Evolutionary conservation across 176 grass and related monocot species (phyloP).

Genomic region (Rhynchospora breviuscula): DNA sequence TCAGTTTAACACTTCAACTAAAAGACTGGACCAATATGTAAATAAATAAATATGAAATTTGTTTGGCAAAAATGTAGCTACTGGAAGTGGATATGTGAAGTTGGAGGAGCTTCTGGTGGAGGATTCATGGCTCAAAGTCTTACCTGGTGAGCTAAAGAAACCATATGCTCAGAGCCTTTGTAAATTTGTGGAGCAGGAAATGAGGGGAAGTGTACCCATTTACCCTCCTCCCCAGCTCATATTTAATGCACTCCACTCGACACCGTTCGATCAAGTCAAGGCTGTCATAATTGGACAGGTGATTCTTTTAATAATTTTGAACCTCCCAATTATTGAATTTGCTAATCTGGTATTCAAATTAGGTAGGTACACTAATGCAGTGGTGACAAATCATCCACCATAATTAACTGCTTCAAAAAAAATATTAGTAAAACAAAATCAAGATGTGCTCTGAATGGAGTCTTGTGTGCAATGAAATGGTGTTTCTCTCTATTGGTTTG

Average conservation of each 20-base stretch:
- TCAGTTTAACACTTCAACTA: too few relatives aligned
- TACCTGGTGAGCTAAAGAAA: slow-evolving; percentile 61
- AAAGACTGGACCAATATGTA: not conserved
- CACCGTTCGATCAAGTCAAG: slow-evolving; percentile 74
- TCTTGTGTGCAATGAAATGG: not conserved
- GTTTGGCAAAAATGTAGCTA: slow-evolving; percentile 23
- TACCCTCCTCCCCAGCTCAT: slow-evolving; percentile 71
- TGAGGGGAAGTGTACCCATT: slow-evolving; percentile 44
- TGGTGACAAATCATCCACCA: not conserved
- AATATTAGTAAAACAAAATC: not conserved
- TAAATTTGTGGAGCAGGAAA: slow-evolving; percentile 60
- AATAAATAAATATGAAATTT: not conserved
- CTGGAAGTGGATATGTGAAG: slow-evolving; percentile 35
- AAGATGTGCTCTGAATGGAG: not conserved
- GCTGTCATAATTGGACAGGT: slow-evolving; percentile 97
- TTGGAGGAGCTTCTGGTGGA: slow-evolving; percentile 87
- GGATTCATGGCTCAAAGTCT: slow-evolving; percentile 62
- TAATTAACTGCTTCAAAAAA: not conserved
- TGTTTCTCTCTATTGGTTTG: not conserved
- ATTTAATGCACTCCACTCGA: slow-evolving; percentile 82
- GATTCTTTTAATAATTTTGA: not conserved
- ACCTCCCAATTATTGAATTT: not conserved
- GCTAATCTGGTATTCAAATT: not conserved
- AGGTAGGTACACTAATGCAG: not conserved
- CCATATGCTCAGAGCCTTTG: slow-evolving; percentile 76